Percentiles rank a stretch among this genome's conserved stretches.
These are phyloP conservation scores for Paramecium tetraurelia DNA, from an alignment of 73 alveolate genomes.

Conservation along the genomic window DNA sequence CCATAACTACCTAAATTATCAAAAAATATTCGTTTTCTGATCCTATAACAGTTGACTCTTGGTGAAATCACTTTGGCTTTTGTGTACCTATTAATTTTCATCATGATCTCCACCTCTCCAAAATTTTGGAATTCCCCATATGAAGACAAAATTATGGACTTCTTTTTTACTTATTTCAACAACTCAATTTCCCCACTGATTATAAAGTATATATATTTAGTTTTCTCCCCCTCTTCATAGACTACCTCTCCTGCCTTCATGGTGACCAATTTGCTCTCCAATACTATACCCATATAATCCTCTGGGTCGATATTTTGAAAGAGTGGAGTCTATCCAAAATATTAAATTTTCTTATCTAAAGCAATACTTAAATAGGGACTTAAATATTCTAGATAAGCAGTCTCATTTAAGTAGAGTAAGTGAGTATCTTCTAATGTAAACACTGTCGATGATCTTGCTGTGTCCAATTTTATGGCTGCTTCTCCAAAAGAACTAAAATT, in stretches of 20 bases:
- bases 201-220: slow-evolving; percentile 5
- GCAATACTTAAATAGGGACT: background rate
- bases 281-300: slow-evolving; percentile 23
- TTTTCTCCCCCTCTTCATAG: slow-evolving; percentile 9
- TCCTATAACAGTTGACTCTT: background rate
- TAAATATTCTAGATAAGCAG: background rate
- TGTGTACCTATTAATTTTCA: background rate
- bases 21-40: slow-evolving; percentile 11
- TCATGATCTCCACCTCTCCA: slow-evolving; percentile 25
- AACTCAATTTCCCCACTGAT: slow-evolving; percentile 24
- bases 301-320: background rate
- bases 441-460: slow-evolving; percentile 3
- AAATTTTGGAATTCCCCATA: slow-evolving; percentile 17
- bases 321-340: background rate
- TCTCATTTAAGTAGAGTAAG: background rate
- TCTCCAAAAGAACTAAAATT: slow-evolving; percentile 3
- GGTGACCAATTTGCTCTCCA: background rate
- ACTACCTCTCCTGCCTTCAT: background rate
- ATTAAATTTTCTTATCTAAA: background rate
- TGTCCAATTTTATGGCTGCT: slow-evolving; percentile 14
- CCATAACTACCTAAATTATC: slow-evolving; percentile 39
- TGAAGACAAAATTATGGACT: background rate
- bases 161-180: background rate
- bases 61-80: slow-evolving; percentile 26
- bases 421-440: background rate